phyloP scores from a whole-genome alignment of 164 flowering plant species.

The Hamamelis virginiana region DNA sequence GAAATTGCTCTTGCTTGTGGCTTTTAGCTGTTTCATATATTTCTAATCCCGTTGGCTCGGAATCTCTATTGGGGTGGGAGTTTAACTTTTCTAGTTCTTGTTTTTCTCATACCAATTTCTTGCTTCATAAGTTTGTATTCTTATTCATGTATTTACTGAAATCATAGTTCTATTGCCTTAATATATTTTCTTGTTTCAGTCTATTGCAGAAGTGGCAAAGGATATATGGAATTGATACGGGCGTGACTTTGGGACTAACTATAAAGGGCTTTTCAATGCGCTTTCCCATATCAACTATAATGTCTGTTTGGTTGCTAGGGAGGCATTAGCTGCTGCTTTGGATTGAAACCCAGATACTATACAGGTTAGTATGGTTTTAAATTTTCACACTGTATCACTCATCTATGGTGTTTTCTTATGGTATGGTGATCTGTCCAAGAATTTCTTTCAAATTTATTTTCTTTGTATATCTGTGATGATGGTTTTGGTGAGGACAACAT shows the following conservation, averaged over 20 bases:
- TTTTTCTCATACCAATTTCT: too few relatives aligned
- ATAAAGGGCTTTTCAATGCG: slow-evolving; percentile 71
- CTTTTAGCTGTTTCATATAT: too few relatives aligned
- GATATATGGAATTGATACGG: slow-evolving; percentile 96
- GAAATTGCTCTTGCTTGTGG: too few relatives aligned
- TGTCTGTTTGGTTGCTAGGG: slow-evolving; percentile 87
- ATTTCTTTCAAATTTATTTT: slow-evolving; percentile 89
- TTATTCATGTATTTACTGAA: too few relatives aligned
- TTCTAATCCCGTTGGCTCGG: too few relatives aligned
- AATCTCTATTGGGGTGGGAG: too few relatives aligned
- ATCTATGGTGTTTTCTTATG: slow-evolving; percentile 16
- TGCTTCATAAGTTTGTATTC: too few relatives aligned
- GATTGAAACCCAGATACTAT: slow-evolving; percentile 89
- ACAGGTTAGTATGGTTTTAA: slow-evolving; percentile 51
- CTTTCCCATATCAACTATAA: slow-evolving; percentile 84
- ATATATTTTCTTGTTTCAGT: slow-evolving; percentile 39
- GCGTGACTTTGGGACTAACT: slow-evolving; percentile 81
- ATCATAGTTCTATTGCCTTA: too few relatives aligned
- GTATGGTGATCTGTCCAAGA: slow-evolving; percentile 47
- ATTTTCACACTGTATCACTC: background rate
- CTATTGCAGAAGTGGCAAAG: slow-evolving; percentile 86
- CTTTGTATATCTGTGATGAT: slow-evolving; percentile 81
- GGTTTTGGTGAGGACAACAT: slow-evolving; percentile 49
- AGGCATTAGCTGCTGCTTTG: slow-evolving; percentile 92
- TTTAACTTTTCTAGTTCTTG: too few relatives aligned